Evolutionary conservation across 805 yeast species (phyloP).

Genomic region (Metschnikowia reukaufii): DNA sequence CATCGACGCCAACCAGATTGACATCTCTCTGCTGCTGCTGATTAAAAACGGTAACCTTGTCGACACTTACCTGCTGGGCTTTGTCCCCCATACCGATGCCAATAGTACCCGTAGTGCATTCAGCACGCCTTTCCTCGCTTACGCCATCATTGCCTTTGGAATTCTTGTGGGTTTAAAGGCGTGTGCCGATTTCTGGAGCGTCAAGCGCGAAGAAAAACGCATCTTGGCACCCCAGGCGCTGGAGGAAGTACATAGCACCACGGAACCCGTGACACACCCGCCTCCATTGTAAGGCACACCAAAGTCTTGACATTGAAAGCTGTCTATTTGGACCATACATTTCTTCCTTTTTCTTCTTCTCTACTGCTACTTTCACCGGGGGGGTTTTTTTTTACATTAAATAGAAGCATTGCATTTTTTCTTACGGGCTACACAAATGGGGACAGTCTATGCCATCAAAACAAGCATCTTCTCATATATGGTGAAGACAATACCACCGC

Average conservation of each 20-base stretch:
- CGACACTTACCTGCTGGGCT: conserved; percentile 33
- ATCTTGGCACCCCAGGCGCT: conserved; percentile 48
- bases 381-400: too few species aligned
- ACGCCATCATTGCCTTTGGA: conserved; percentile 67
- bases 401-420: too few species aligned
- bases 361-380: not conserved
- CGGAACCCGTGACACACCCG: conserved; percentile 12
- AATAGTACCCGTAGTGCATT: not conserved
- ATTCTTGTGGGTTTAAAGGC: conserved; percentile 63
- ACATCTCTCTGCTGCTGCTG: conserved; percentile 29
- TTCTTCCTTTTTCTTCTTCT: not conserved
- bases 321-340: too few species aligned
- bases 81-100: conserved; percentile 32
- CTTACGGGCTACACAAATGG: not conserved
- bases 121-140: conserved; percentile 54
- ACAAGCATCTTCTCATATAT: conserved; percentile 87
- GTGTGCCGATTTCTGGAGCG: conserved; percentile 66
- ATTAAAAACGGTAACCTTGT: conserved; percentile 25
- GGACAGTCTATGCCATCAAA: conserved; percentile 37
- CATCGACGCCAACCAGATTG: conserved; percentile 34
- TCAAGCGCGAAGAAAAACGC: conserved; percentile 70
- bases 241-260: conserved; percentile 15
- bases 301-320: too few species aligned
- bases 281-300: conserved; percentile 4
- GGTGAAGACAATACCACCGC: conserved; percentile 97